phyloP scores from a whole-genome alignment of 169 alveolate species.

The Cystoisospora suis region DNA sequence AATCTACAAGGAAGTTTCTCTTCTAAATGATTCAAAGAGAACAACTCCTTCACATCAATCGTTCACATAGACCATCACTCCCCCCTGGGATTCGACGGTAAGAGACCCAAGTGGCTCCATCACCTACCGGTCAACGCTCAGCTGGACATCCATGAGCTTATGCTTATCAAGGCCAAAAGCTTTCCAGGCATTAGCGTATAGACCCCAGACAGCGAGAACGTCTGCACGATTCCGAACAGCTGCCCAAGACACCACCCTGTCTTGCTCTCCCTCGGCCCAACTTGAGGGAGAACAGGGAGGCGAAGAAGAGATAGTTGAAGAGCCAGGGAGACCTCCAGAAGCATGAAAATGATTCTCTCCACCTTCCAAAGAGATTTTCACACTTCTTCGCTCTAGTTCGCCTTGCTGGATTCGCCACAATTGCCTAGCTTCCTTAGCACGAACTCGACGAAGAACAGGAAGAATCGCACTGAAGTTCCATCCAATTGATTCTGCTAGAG shows the following conservation, averaged over 20 bases:
- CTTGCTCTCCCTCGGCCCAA: constrained; percentile 37
- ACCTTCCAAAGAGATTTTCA: not conserved
- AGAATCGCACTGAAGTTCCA: not conserved
- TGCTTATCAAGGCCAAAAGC: constrained; percentile 46
- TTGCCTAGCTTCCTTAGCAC: constrained; percentile 19
- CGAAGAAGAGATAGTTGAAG: too few species aligned
- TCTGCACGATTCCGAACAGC: constrained; percentile 44
- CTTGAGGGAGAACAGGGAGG: not conserved
- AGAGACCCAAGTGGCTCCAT: too few species aligned
- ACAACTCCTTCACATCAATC: too few species aligned
- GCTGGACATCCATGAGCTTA: constrained; percentile 8
- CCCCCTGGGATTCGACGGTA: too few species aligned
- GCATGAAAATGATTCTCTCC: too few species aligned
- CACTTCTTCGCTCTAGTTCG: too few species aligned
- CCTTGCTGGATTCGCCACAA: constrained; percentile 30
- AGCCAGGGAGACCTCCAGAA: too few species aligned
- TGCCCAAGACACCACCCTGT: constrained; percentile 42
- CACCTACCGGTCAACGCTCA: constrained; percentile 36
- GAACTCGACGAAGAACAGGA: not conserved
- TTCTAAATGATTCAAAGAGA: too few species aligned
- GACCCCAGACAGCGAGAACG: constrained; percentile 52
- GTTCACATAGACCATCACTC: too few species aligned
- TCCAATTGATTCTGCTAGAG: constrained; percentile 3
- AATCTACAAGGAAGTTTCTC: too few species aligned
- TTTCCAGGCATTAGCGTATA: constrained; percentile 49